phyloP scores from a whole-genome alignment of 2,329 filamentous ascomycete genomes.

The Calycina herbarum region DNA sequence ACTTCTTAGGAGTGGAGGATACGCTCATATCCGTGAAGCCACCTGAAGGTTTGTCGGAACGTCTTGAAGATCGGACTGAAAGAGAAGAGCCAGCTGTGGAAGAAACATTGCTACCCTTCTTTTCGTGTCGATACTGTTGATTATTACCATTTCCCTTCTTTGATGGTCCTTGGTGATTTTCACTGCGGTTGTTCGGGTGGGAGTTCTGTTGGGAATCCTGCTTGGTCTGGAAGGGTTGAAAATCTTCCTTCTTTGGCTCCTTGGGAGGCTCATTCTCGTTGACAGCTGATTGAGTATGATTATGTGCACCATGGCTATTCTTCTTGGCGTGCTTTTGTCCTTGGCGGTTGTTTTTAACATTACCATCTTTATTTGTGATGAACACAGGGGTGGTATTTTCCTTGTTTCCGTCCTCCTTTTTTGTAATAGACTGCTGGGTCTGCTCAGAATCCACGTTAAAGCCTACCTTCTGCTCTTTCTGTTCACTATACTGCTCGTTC shows the following conservation, averaged over 20 bases:
- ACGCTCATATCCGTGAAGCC: neutral
- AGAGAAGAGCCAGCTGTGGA: neutral
- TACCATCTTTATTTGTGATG: neutral
- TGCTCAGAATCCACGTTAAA: neutral
- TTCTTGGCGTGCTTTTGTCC: neutral
- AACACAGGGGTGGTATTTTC: neutral
- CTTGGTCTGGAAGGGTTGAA: neutral
- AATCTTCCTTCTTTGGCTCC: neutral
- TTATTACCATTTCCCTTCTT: neutral
- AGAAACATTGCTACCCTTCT: slow-evolving; percentile 1
- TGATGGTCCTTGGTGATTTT: neutral
- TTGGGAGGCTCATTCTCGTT: neutral
- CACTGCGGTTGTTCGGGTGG: neutral
- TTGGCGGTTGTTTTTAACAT: neutral
- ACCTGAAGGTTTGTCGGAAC: neutral
- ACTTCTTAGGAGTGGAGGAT: slow-evolving; percentile 7
- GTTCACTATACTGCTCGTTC: neutral
- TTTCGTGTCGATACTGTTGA: neutral
- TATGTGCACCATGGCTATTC: neutral
- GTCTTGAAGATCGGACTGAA: neutral
- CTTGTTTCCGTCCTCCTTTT: neutral
- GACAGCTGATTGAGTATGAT: neutral
- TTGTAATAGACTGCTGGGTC: neutral
- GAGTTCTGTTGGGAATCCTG: neutral
- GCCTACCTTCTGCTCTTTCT: neutral